These are phyloP conservation scores for Xylariales sp. DNA, from an alignment of 2,329 filamentous ascomycete genomes.

Conservation along the genomic window DNA sequence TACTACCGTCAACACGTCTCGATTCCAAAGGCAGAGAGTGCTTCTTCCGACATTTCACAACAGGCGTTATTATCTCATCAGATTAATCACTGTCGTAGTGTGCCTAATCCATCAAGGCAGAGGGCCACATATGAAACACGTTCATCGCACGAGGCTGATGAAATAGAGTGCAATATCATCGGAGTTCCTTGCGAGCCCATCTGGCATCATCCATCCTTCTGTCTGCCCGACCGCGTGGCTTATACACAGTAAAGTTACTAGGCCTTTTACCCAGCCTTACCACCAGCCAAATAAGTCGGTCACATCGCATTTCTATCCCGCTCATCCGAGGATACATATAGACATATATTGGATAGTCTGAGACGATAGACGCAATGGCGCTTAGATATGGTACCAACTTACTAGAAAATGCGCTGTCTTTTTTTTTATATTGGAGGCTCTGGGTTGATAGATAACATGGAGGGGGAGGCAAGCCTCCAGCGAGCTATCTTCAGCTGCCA, in stretches of 20 bases:
- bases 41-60: constrained; percentile 20
- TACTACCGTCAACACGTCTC: not conserved
- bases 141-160: constrained; percentile 37
- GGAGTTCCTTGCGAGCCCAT: not conserved
- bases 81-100: constrained; percentile 1
- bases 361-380: too few species aligned
- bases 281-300: not conserved
- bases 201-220: too few species aligned
- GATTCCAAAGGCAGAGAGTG: not conserved
- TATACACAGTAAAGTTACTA: too few species aligned
- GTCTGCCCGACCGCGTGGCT: too few species aligned
- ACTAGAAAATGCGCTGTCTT: not conserved
- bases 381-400: too few species aligned
- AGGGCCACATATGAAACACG: constrained; percentile 37
- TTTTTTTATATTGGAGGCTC: not conserved
- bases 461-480: too few species aligned
- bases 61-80: not conserved
- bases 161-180: constrained; percentile 16
- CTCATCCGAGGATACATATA: too few species aligned
- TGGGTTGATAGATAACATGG: too few species aligned
- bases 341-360: too few species aligned
- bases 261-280: not conserved
- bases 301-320: too few species aligned
- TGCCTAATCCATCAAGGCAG: not conserved
- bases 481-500: too few species aligned